Evolutionary conservation across 352 stramenopile genomes (phyloP).

Genomic region (Phytopythium cucurbitacearum): DNA sequence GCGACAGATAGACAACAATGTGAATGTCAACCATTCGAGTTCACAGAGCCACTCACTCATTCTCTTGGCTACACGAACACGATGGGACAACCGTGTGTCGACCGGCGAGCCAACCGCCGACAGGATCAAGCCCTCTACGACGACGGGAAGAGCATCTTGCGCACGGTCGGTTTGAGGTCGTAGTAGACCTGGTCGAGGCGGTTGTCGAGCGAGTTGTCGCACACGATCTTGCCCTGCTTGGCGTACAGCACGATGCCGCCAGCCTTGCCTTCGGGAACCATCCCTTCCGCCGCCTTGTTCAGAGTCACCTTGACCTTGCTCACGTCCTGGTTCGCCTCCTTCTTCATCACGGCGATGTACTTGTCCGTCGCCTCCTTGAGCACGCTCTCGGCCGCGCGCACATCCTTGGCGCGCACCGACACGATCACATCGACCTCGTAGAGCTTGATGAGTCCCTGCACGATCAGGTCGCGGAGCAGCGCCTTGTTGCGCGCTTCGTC

Average conservation of each 20-base stretch:
- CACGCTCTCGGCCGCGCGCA: conserved; percentile 83
- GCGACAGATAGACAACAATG: too few relatives aligned
- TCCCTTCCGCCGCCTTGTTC: conserved; percentile 82
- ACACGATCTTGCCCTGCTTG: conserved; percentile 95
- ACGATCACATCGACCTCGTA: conserved; percentile 94
- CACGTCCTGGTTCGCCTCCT: conserved; percentile 90
- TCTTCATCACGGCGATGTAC: conserved; percentile 83
- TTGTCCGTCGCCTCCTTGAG: conserved; percentile 83
- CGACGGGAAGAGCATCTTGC: conserved; percentile 75
- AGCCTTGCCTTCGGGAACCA: conserved; percentile 74
- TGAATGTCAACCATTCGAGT: too few relatives aligned
- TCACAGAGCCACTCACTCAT: too few relatives aligned
- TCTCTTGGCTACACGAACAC: too few relatives aligned
- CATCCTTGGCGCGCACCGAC: conserved; percentile 90
- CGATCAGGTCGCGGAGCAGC: conserved; percentile 95
- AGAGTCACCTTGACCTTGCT: conserved; percentile 88
- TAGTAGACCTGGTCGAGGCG: conserved; percentile 81
- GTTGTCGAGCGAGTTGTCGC: conserved; percentile 97
- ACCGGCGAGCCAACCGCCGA: too few relatives aligned
- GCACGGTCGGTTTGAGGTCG: conserved; percentile 73
- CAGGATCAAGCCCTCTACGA: conserved; percentile 13
- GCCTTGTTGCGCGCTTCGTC: conserved; percentile 90
- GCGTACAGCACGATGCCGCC: conserved; percentile 86
- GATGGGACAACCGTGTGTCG: too few relatives aligned
- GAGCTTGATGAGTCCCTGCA: conserved; percentile 98